Conservation (phyloP, 176 grass and related monocot genomes). For the Carex cristatella region DNA sequence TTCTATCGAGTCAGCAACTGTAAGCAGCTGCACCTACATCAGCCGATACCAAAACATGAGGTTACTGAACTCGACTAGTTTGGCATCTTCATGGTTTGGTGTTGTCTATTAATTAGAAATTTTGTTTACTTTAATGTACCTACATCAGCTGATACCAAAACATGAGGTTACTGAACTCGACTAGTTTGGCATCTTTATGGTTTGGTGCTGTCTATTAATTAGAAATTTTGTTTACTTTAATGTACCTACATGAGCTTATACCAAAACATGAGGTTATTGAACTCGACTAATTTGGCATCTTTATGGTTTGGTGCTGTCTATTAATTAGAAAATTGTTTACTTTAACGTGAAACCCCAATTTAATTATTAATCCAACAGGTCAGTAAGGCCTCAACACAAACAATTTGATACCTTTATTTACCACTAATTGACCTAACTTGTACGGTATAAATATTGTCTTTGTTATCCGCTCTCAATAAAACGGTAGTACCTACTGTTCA, state of each 20-base stretch:
- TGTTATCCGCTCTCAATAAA: not conserved
- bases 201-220: not conserved
- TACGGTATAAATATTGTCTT: not conserved
- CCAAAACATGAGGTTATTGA: not conserved
- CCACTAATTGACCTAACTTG: not conserved
- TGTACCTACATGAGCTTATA: not conserved
- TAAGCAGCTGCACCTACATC: slow-evolving; percentile 24
- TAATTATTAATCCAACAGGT: not conserved
- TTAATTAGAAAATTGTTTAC: not conserved
- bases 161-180: not conserved
- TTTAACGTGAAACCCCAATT: not conserved
- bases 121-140: not conserved
- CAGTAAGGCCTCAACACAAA: not conserved
- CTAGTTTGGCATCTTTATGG: not conserved
- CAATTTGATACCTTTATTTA: not conserved
- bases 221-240: not conserved
- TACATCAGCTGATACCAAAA: not conserved
- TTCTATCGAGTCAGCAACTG: slow-evolving; percentile 51
- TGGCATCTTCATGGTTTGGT: too few relatives aligned
- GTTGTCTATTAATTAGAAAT: too few relatives aligned
- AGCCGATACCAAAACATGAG: not conserved
- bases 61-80: not conserved
- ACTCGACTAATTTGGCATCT: not conserved
- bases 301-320: not conserved
- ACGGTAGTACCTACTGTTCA: not conserved